phyloP scores from a whole-genome alignment of 805 yeast species.

The Tetrapisispora nanseiensis region DNA sequence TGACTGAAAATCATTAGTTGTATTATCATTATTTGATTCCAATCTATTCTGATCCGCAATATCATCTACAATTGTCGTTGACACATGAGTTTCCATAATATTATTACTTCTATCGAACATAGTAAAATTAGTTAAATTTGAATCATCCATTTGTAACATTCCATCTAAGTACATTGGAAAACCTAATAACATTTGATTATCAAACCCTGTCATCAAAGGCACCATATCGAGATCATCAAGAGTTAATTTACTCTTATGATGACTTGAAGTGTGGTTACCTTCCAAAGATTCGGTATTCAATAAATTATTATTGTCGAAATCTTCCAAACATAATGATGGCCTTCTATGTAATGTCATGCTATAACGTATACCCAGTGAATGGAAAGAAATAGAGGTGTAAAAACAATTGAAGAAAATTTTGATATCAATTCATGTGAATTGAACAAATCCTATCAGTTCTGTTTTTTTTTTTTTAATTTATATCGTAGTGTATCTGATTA shows the following conservation, averaged over 20 bases:
- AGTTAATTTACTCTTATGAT: conserved; percentile 5
- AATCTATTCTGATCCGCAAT: not conserved
- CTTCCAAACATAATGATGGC: conserved; percentile 14
- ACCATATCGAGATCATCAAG: conserved; percentile 28
- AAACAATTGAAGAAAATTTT: too few species aligned
- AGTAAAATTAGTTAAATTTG: not conserved
- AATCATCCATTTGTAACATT: not conserved
- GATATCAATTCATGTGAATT: too few species aligned
- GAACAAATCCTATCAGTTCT: too few species aligned
- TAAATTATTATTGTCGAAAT: conserved; percentile 5
- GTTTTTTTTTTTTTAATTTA: too few species aligned
- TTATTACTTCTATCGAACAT: conserved; percentile 1
- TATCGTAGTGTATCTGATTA: too few species aligned
- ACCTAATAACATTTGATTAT: conserved; percentile 26
- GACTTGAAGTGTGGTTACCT: not conserved
- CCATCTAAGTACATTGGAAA: conserved; percentile 20
- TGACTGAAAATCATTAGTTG: conserved; percentile 11
- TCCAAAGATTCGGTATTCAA: not conserved
- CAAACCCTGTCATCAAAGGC: conserved; percentile 21
- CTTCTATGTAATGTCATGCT: conserved; percentile 7
- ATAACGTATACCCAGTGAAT: too few species aligned
- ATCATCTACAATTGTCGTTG: not conserved
- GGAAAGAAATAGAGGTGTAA: too few species aligned
- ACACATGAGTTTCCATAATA: not conserved
- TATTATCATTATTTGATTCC: not conserved